Evolutionary conservation across 2,329 filamentous ascomycete genomes (phyloP).

Genomic region (Aureobasidium namibiae): DNA sequence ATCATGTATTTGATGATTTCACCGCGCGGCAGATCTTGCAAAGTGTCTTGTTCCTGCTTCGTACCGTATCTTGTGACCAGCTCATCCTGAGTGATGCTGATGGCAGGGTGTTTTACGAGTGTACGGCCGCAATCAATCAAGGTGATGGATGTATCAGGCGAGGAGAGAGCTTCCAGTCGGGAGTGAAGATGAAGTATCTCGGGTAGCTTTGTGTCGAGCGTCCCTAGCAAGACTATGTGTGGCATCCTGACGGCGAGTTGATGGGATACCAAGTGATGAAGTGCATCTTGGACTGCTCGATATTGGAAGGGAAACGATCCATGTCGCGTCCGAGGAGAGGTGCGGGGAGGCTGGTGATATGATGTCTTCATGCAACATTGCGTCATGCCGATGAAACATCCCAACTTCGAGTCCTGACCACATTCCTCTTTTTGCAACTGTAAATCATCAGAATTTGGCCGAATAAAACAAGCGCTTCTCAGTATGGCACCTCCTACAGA

Average conservation of each 20-base stretch:
- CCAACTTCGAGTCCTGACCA: neutral
- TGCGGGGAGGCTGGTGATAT: conserved; percentile 4
- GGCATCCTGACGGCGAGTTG: conserved; percentile 21
- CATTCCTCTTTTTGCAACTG: neutral
- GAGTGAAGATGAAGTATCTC: conserved; percentile 50
- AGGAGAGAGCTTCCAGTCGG: conserved; percentile 28
- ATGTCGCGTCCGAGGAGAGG: neutral
- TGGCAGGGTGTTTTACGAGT: conserved; percentile 34
- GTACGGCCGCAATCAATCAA: conserved; percentile 50
- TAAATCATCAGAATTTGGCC: neutral
- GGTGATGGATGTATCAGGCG: conserved; percentile 29
- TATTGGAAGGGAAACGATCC: neutral
- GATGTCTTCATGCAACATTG: conserved; percentile 5
- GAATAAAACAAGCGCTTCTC: neutral
- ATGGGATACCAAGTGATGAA: neutral
- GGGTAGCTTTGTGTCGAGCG: conserved; percentile 56
- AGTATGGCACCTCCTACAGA: conserved; percentile 51
- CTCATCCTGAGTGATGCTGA: conserved; percentile 39
- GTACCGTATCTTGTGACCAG: conserved; percentile 32
- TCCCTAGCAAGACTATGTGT: conserved; percentile 50
- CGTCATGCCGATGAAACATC: conserved; percentile 5
- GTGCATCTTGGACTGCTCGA: neutral
- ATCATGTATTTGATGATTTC: conserved; percentile 52
- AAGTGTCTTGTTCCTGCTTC: conserved; percentile 16
- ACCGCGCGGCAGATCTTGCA: conserved; percentile 39